These are phyloP conservation scores for Corynespora cassiicola DNA, from an alignment of 2,329 filamentous ascomycete genomes.

Conservation along the genomic window DNA sequence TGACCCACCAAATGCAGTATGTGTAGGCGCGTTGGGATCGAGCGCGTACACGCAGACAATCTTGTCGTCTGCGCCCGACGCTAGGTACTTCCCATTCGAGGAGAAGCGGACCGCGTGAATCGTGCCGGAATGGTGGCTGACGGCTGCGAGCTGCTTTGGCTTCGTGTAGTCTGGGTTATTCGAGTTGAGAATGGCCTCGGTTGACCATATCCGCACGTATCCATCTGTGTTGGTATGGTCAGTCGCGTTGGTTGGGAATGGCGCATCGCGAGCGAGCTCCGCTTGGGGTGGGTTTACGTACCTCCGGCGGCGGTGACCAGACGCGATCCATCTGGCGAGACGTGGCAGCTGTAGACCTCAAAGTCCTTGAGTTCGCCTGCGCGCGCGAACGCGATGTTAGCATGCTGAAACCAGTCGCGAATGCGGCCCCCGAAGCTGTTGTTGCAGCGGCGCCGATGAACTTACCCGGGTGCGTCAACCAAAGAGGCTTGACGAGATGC, in stretches of 20 bases:
- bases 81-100: conserved; percentile 90
- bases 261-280: conserved; percentile 26
- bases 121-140: conserved; percentile 97
- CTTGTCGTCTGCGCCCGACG: conserved; percentile 97
- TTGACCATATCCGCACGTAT: conserved; percentile 97
- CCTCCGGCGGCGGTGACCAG: conserved; percentile 93
- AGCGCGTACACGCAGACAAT: conserved; percentile 97
- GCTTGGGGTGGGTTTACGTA: conserved; percentile 52
- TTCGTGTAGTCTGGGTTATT: conserved; percentile 73
- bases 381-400: conserved; percentile 24
- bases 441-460: conserved; percentile 25
- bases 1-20: conserved; percentile 77
- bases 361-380: conserved; percentile 95
- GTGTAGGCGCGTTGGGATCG: conserved; percentile 79
- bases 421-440: conserved; percentile 8
- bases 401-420: not conserved
- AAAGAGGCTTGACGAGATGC: conserved; percentile 86
- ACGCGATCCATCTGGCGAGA: conserved; percentile 91
- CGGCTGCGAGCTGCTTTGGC: conserved; percentile 93
- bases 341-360: conserved; percentile 97
- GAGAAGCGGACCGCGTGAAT: conserved; percentile 98
- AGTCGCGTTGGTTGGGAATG: conserved; percentile 16
- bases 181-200: conserved; percentile 87
- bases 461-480: conserved; percentile 90
- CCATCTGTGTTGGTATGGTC: conserved; percentile 67